These are phyloP conservation scores for Saccharomyces hybrid DNA, from an alignment of 1,139 yeast species.

Conservation along the genomic window DNA sequence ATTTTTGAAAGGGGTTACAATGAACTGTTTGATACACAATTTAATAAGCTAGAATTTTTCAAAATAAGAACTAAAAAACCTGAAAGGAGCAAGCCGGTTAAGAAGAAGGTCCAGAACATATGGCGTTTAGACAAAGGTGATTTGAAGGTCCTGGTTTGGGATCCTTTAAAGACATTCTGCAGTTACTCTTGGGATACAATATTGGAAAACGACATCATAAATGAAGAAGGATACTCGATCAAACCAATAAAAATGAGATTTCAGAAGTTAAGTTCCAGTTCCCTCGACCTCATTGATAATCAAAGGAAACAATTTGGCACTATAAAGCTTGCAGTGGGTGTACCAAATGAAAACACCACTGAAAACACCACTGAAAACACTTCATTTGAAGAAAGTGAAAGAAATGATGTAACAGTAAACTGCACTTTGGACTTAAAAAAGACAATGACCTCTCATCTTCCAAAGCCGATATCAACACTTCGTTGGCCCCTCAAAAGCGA, in stretches of 20 bases:
- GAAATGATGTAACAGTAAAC: neutral
- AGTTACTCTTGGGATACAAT: neutral
- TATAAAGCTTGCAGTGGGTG: conserved; percentile 2
- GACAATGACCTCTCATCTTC: neutral
- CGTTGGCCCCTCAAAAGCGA: conserved; percentile 17
- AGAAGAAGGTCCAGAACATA: neutral
- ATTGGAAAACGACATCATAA: neutral
- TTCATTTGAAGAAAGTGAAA: neutral
- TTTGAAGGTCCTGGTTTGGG: conserved; percentile 16
- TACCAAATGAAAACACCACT: neutral
- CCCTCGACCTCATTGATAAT: conserved; percentile 13
- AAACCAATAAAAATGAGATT: conserved; percentile 1
- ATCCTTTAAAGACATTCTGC: conserved; percentile 14
- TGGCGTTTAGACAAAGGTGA: conserved; percentile 16
- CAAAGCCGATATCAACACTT: conserved; percentile 6
- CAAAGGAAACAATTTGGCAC: conserved; percentile 8
- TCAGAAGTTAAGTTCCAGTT: conserved; percentile 4
- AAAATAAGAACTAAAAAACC: conserved; percentile 6
- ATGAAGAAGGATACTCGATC: neutral
- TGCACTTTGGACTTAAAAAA: neutral
- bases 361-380: too few species aligned
- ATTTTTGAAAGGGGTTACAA: neutral
- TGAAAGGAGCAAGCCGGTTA: neutral
- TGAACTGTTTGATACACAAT: conserved; percentile 13
- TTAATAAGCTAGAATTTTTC: conserved; percentile 17